Evolutionary conservation across 371 early-diverging fungal genomes (phyloP).

Genomic region (Lichtheimia corymbifera): DNA sequence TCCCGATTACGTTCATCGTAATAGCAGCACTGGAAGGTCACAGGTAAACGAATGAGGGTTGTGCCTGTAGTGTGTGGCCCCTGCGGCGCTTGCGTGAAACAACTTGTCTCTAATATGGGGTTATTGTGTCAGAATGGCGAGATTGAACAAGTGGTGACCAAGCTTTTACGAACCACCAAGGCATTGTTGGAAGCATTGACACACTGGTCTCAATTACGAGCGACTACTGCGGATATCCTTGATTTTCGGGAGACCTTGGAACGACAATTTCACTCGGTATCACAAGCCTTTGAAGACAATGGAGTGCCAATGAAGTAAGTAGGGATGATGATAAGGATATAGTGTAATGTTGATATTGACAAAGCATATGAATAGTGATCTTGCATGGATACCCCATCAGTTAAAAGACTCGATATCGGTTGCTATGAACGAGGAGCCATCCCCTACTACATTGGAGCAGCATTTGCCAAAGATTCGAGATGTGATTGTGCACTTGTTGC

Average conservation of each 20-base stretch:
- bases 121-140: constrained; percentile 41
- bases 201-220: constrained; percentile 53
- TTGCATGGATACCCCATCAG: constrained; percentile 61
- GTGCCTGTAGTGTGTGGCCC: background rate
- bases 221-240: constrained; percentile 50
- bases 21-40: constrained; percentile 6
- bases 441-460: constrained; percentile 53
- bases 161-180: constrained; percentile 60
- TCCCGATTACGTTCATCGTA: constrained; percentile 13
- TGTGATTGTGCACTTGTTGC: constrained; percentile 62
- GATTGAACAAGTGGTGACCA: constrained; percentile 65
- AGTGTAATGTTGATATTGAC: background rate
- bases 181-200: constrained; percentile 61
- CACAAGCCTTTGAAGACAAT: constrained; percentile 58
- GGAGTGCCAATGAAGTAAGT: constrained; percentile 57
- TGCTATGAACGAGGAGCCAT: constrained; percentile 58
- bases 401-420: constrained; percentile 53
- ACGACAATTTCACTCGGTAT: constrained; percentile 56
- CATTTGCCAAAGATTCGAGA: constrained; percentile 64
- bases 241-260: constrained; percentile 60
- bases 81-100: background rate
- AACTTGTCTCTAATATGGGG: background rate
- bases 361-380: constrained; percentile 36
- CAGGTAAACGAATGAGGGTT: constrained; percentile 5
- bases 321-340: background rate